phyloP scores from a whole-genome alignment of 352 stramenopile genomes.

The Pythium sukuiense region DNA sequence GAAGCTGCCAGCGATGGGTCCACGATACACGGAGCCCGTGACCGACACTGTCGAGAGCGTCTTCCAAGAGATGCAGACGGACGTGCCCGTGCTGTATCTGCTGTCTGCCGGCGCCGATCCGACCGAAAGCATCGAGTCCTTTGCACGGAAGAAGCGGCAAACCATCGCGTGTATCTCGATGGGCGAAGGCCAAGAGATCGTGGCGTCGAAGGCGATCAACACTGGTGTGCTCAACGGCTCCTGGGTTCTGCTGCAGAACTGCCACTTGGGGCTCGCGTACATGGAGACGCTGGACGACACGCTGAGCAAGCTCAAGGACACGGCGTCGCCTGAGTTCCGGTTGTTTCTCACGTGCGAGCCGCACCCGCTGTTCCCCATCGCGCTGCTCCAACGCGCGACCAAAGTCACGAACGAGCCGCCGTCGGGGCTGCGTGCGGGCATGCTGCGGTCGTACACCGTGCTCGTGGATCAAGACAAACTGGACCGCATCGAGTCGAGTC shows the following conservation, averaged over 20 bases:
- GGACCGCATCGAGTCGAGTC: conserved; percentile 61
- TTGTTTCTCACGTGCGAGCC: conserved; percentile 78
- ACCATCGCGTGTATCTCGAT: conserved; percentile 75
- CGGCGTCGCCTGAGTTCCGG: conserved; percentile 48
- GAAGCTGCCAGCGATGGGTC: conserved; percentile 59
- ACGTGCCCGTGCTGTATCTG: conserved; percentile 72
- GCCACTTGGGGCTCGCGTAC: conserved; percentile 66
- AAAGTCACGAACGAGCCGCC: conserved; percentile 84
- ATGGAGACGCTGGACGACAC: conserved; percentile 65
- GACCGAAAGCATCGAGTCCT: conserved; percentile 69
- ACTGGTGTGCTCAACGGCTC: conserved; percentile 69
- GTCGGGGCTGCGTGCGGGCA: conserved; percentile 58
- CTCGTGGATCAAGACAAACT: conserved; percentile 80
- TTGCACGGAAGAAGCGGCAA: conserved; percentile 69
- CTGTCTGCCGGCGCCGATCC: conserved; percentile 70
- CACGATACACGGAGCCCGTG: conserved; percentile 59
- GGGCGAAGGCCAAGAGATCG: conserved; percentile 70
- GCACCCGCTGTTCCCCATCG: conserved; percentile 60
- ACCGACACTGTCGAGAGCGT: conserved; percentile 77
- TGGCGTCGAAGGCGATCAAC: conserved; percentile 55
- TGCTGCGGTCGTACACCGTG: conserved; percentile 73
- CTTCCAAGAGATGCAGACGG: conserved; percentile 59
- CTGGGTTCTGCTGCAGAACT: conserved; percentile 84
- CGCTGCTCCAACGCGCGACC: conserved; percentile 58
- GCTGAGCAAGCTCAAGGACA: conserved; percentile 43